Percentiles rank a stretch among this genome's conserved stretches.
These are phyloP conservation scores for Ceratobasidium theobromae DNA, from an alignment of 1,284 basidiomycete genomes.

Conservation along the genomic window DNA sequence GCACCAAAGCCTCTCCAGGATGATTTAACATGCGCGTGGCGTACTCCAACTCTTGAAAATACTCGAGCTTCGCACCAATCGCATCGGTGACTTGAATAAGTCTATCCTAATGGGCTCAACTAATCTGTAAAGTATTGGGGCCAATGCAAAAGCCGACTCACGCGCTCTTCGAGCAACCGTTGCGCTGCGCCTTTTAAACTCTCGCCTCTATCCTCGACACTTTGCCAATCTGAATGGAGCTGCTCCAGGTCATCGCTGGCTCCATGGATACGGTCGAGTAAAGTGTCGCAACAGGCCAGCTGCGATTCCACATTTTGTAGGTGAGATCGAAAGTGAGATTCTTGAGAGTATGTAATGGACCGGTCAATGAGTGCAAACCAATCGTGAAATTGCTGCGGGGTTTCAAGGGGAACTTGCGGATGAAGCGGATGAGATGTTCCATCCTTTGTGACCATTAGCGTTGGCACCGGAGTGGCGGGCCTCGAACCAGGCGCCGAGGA, in stretches of 20 bases:
- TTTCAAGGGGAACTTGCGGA: constrained; percentile 73
- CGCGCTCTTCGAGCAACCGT: constrained; percentile 81
- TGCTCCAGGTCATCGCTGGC: constrained; percentile 71
- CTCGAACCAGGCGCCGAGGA: constrained; percentile 34
- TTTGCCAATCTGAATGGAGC: constrained; percentile 80
- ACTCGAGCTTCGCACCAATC: constrained; percentile 75
- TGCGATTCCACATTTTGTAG: constrained; percentile 72
- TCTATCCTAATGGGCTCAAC: constrained; percentile 55
- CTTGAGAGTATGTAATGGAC: constrained; percentile 86
- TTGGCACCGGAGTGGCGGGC: constrained; percentile 32
- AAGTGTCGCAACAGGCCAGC: constrained; percentile 69
- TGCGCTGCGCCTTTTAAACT: constrained; percentile 90
- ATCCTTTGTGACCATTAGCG: constrained; percentile 21
- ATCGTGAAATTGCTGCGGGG: constrained; percentile 92
- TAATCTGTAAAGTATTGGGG: not conserved
- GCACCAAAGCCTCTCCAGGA: constrained; percentile 85
- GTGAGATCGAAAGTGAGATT: constrained; percentile 84
- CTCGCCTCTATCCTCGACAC: constrained; percentile 85
- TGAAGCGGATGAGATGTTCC: constrained; percentile 53
- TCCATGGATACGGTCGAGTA: constrained; percentile 68
- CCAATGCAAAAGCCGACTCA: constrained; percentile 44
- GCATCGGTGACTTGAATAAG: constrained; percentile 76
- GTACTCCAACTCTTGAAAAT: constrained; percentile 88
- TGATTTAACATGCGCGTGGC: constrained; percentile 90
- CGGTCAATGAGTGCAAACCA: constrained; percentile 87